Evolutionary conservation across 805 yeast genomes (phyloP).

Genomic region (Hanseniaspora valbyensis): DNA sequence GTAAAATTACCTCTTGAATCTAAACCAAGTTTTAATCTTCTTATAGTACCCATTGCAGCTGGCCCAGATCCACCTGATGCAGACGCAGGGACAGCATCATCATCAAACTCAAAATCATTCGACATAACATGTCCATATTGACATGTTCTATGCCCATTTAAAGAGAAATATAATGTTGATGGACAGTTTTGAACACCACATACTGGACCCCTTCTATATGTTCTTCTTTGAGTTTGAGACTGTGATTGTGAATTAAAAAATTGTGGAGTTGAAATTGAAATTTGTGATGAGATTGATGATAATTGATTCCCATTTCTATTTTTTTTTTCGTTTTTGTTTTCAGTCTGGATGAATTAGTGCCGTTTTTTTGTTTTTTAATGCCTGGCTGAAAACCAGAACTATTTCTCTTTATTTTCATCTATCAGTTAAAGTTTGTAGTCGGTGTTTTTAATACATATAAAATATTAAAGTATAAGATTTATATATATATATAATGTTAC

Average conservation of each 20-base stretch:
- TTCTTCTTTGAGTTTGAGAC: constrained; percentile 20
- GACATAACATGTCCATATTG: constrained; percentile 84
- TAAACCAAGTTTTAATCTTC: constrained; percentile 32
- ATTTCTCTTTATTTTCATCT: too few species aligned
- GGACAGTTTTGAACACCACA: constrained; percentile 90
- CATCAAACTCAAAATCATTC: constrained; percentile 66
- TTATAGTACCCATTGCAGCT: constrained; percentile 31
- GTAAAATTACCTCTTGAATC: constrained; percentile 33
- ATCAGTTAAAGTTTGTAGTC: too few species aligned
- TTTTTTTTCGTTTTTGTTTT: not conserved
- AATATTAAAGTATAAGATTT: too few species aligned
- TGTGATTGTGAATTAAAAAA: not conserved
- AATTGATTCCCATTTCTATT: not conserved
- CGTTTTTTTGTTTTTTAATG: not conserved
- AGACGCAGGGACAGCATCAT: constrained; percentile 38
- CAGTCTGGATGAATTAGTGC: not conserved
- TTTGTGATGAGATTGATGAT: not conserved
- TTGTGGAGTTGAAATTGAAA: not conserved
- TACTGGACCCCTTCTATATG: constrained; percentile 60
- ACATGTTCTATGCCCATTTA: constrained; percentile 74
- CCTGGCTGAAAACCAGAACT: constrained; percentile 4
- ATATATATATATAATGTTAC: too few species aligned
- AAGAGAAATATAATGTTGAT: constrained; percentile 57
- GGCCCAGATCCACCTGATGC: constrained; percentile 37
- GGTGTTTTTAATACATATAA: too few species aligned